Evolutionary conservation across 805 yeast species (phyloP), one percentile per base, ranked within the genome.

Genomic region (Saturnispora quitensis): DNA sequence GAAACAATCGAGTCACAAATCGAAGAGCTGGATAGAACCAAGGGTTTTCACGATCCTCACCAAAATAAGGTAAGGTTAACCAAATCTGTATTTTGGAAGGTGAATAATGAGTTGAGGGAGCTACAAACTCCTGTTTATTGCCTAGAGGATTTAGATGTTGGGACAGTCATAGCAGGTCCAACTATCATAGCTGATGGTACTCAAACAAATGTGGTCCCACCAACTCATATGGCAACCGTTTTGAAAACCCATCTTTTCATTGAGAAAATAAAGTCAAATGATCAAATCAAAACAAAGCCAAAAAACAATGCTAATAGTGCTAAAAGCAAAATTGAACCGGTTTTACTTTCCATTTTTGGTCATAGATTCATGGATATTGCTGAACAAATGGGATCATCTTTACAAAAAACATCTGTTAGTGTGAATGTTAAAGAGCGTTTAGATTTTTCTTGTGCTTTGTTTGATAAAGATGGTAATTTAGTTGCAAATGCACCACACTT

Each of bases 281-380:
- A 45, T 34, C 40, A 33, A 18, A 15, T 33, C 15, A 56, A 68
- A 13, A 55, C 53, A 8, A 57, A 58, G 17, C 18, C 40, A 5
- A 44, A 4, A 4, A 13, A 8, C 6, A 25, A 43, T 34, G 13
- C 18, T 22, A 25, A 35, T 12, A 24, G 20, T 15, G 27, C 13
- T 4, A 6, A 24, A 5, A 56, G 63, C 20, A 60, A 59, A 24
- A 68, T 83, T 38, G 90, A 87, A 58, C 93, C 93, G 1, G 78
- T 87, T 34, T 69, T 81, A 56, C 66, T 87, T 40, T 84, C 95
- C 0, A 83, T 87, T 24, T 87, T 87, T 67, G 84, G 88, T 34
- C 89, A 86, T 65, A 72, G 95, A 54, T 87, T 87, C 65, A 86
- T 87, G 91, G 89, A 88, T 56, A 86, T 88, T 64, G 96, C 96